These are phyloP conservation scores for Tolypocladium paradoxum DNA, from an alignment of 2,329 filamentous ascomycete genomes.

Conservation along the genomic window DNA sequence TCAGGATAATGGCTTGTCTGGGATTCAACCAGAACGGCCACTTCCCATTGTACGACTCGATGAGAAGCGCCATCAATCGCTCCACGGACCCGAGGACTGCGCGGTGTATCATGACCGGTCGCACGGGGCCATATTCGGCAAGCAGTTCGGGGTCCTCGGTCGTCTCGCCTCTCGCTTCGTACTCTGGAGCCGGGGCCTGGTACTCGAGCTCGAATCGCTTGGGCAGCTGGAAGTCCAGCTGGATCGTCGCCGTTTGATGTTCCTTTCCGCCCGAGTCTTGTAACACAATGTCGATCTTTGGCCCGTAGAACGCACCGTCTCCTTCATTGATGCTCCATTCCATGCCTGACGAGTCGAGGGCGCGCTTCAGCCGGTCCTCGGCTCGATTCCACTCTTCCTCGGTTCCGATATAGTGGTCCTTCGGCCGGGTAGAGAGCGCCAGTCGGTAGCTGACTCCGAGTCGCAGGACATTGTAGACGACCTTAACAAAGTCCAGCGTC, in stretches of 20 bases:
- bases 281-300: conserved; percentile 82
- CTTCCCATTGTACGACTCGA: conserved; percentile 68
- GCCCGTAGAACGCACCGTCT: conserved; percentile 83
- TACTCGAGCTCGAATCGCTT: conserved; percentile 73
- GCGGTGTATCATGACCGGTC: conserved; percentile 73
- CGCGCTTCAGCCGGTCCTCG: conserved; percentile 27
- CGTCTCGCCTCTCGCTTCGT: conserved; percentile 42
- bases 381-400: conserved; percentile 49
- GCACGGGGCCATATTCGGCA: conserved; percentile 44
- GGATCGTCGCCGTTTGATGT: conserved; percentile 80
- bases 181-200: conserved; percentile 53
- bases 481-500: conserved; percentile 63
- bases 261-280: conserved; percentile 73
- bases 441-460: conserved; percentile 61
- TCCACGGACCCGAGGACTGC: conserved; percentile 79
- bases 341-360: conserved; percentile 55
- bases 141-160: conserved; percentile 37
- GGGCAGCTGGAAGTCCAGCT: conserved; percentile 82
- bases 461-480: conserved; percentile 59
- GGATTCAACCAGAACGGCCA: conserved; percentile 90
- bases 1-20: conserved; percentile 63
- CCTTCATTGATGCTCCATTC: conserved; percentile 67
- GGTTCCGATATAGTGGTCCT: conserved; percentile 67
- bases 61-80: conserved; percentile 72
- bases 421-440: conserved; percentile 67